phyloP scores from a whole-genome alignment of 257 asterid genomes.

The Thymus mandschuricus region DNA sequence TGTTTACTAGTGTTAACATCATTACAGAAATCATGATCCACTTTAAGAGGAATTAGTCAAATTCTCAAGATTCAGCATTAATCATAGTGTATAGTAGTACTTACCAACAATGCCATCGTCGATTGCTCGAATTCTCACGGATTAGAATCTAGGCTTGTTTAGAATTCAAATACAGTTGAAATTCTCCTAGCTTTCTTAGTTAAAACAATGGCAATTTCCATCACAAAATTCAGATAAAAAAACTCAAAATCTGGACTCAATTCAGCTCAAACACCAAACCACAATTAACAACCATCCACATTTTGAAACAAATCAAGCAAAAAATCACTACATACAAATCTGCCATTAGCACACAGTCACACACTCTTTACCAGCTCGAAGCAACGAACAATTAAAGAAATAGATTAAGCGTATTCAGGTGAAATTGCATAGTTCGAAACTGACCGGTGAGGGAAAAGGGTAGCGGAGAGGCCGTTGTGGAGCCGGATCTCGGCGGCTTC shows the following conservation, averaged over 20 bases:
- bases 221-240: slow-evolving; percentile 1
- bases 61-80: slow-evolving; percentile 7
- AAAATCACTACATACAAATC: slow-evolving; percentile 12
- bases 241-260: slow-evolving; percentile 13
- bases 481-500: slow-evolving; percentile 96
- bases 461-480: slow-evolving; percentile 67
- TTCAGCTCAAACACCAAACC: slow-evolving; percentile 28
- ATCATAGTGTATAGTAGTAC: not conserved
- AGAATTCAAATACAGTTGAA: not conserved
- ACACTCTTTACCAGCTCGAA: not conserved
- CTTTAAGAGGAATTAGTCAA: not conserved
- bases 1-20: slow-evolving; percentile 7
- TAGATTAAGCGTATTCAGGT: slow-evolving; percentile 1
- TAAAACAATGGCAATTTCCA: slow-evolving; percentile 2
- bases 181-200: not conserved
- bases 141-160: not conserved
- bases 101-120: slow-evolving; percentile 25
- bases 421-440: slow-evolving; percentile 6
- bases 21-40: slow-evolving; percentile 14
- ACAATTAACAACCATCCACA: slow-evolving; percentile 13
- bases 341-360: not conserved
- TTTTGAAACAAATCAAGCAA: slow-evolving; percentile 8
- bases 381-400: not conserved
- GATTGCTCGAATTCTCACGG: not conserved
- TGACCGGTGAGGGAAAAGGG: slow-evolving; percentile 91